Evolutionary conservation across 2,329 filamentous ascomycete species (phyloP), one percentile per base, ranked within the genome.

Genomic region (Exophiala sideris): DNA sequence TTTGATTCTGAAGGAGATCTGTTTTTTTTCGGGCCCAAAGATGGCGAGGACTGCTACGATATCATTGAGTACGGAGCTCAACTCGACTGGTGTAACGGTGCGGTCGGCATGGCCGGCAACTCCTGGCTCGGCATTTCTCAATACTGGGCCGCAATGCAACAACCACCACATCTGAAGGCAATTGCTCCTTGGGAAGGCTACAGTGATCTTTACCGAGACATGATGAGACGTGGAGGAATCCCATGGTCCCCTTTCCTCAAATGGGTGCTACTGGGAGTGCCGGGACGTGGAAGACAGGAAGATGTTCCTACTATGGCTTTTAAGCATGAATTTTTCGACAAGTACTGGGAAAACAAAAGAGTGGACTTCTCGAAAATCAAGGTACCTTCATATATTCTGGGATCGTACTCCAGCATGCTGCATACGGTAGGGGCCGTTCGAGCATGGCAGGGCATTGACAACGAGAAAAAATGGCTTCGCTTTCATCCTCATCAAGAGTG

Each of bases 101-200:
- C 59, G 3, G 65, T 76, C 11, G 73, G 71, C 7, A 68, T 77
- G 64, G 71, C 71, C 0, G 76, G 76, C 0, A 77, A 78, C 52
- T 75, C 71, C 0, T 66, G 68, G 4, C 66, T 77, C 6, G 74
- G 73, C 0, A 74, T 69, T 35, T 65, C 68, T 8, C 74, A 77
- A 52, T 74, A 71, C 70, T 71, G 71, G 49, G 68, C 76, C 6
- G 76, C 73, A 0, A 66, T 72, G 1, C 62, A 70, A 39, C 64
- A 69, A 14, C 75, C 76, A 7, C 75, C 74, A 1, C 69, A 67
- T 11, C 65, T 77, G 5, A 67, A 68, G 14, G 70, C 69, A 0
- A 75, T 78, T 29, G 74, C 74, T 1, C 78, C 67, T 39, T 75
- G 75, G 75, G 76, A 79, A 60, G 76, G 73, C 10, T 71, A 66